Conservation (phyloP, 2,329 filamentous ascomycete genomes). For the Madurella mycetomatis region DNA sequence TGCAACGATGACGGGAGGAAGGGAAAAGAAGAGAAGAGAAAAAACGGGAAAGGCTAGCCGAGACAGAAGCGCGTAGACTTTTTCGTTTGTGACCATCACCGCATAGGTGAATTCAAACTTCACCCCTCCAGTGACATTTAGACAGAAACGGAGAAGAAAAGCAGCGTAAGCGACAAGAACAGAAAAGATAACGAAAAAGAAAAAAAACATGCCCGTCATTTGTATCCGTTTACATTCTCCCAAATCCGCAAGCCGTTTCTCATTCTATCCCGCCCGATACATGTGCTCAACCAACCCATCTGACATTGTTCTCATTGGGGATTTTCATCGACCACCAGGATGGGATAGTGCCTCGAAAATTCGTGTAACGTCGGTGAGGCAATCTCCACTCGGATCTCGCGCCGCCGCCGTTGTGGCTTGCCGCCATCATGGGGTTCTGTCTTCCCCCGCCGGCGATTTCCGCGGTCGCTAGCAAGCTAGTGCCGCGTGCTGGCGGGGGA, state of each 20-base stretch:
- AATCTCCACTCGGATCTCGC: not conserved
- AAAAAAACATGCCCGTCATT: not conserved
- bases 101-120: not conserved
- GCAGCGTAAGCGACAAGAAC: not conserved
- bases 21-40: not conserved
- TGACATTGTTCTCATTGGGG: conserved; percentile 1
- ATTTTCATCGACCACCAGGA: not conserved
- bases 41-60: not conserved
- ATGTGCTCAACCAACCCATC: not conserved
- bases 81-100: conserved; percentile 3
- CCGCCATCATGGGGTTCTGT: not conserved
- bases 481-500: conserved; percentile 3
- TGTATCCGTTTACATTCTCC: conserved; percentile 2
- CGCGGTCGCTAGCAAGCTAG: not conserved
- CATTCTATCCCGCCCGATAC: conserved; percentile 9
- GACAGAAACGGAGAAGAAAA: conserved; percentile 2
- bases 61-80: conserved; percentile 1
- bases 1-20: not conserved
- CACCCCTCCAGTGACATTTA: not conserved
- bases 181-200: not conserved
- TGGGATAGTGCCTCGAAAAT: not conserved
- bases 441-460: not conserved
- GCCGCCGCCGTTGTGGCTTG: conserved; percentile 1
- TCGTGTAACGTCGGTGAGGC: conserved; percentile 2
- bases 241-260: conserved; percentile 1